Base-by-base conservation (phyloP, 139 green algal species). In the Haematococcus sp. region DNA sequence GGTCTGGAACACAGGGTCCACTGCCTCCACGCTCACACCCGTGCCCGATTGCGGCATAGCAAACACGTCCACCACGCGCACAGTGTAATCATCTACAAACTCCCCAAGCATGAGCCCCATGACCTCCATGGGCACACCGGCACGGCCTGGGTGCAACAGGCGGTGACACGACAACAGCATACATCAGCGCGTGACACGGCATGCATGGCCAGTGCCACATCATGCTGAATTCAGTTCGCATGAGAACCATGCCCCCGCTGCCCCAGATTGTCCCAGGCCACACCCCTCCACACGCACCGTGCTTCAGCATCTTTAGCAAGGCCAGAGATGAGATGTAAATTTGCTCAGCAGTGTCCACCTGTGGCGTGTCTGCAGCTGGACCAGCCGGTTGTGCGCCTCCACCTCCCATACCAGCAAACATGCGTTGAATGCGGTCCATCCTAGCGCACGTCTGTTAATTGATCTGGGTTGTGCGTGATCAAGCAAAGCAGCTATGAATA, bases 61-160 rank as follows among this genome's bases (percentile, higher is more conserved):
- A 83, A 99, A 99, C 40, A 99, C 96, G 78, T 99, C 96, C 46
- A 98, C 93, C 31, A 99, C 96, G 7, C 84, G 81, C 3, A 99
- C 96, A 0, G 96, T 99, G 86, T 98, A 99, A 71, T 99, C 96
- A 70, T 99, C 96, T 28, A 99, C 93, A 79, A 99, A 99, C 80
- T 99, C 96, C 16, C 96, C 96, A 55, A 99, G 90, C 96, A 99
- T 99, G 1, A 99, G 87, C 7, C 96, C 96, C 96, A 99, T 99
- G 17, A 99, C 96, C 86, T 99, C 96, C 95, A 99, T 97, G 27
- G 96, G 96, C 43, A 99, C 96, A 44, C 96, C 96, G 3, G 96
- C 96, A 22, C 96, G 82, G 16, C 95, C 91, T 97, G 90, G 19
- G 61, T 27, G 63, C 23, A 61, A 32, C 5, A 70, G 56, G 44